A percentile compares a stretch with the other conserved stretches of the same genome.
phyloP scores from a whole-genome alignment of 345 rosid species.

The Linum trigynum region DNA sequence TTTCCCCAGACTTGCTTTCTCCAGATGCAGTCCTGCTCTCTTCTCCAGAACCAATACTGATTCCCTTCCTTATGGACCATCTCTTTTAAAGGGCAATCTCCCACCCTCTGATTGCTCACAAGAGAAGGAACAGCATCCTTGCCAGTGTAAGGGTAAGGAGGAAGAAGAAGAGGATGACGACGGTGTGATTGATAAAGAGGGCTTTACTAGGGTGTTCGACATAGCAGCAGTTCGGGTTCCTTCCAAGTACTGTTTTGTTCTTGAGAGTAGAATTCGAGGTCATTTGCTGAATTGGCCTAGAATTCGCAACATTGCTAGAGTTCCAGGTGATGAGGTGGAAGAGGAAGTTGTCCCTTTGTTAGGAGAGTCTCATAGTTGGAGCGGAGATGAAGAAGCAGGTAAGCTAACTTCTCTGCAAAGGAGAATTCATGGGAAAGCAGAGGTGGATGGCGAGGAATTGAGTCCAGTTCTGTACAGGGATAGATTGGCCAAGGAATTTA shows the following conservation, averaged over 20 bases:
- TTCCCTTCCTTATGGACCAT: conserved; percentile 56
- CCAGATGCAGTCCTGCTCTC: conserved; percentile 14
- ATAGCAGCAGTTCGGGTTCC: conserved; percentile 65
- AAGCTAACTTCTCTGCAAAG: conserved; percentile 28
- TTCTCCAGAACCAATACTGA: conserved; percentile 13
- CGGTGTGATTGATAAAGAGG: conserved; percentile 27
- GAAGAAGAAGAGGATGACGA: conserved; percentile 14
- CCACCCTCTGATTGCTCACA: conserved; percentile 16
- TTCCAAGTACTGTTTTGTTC: conserved; percentile 44
- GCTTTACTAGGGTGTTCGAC: conserved; percentile 53
- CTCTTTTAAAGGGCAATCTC: conserved; percentile 56
- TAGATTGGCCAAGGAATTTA: conserved; percentile 47
- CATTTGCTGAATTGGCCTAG: conserved; percentile 88
- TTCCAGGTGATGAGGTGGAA: conserved; percentile 68
- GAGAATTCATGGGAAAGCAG: conserved; percentile 38
- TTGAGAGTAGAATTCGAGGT: conserved; percentile 74
- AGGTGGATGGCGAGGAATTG: conserved; percentile 40
- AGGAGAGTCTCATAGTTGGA: conserved; percentile 10
- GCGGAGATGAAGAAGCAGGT: conserved; percentile 14
- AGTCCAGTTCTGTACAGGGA: conserved; percentile 60
- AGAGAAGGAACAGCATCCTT: conserved; percentile 7
- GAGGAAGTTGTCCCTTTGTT: conserved; percentile 30
- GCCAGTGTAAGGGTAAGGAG: conserved; percentile 12
- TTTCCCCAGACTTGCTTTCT: conserved; percentile 21
- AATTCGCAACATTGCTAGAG: conserved; percentile 62